Evolutionary conservation across 257 asterid genomes (phyloP).

Genomic region (Hygrophila difformis): DNA sequence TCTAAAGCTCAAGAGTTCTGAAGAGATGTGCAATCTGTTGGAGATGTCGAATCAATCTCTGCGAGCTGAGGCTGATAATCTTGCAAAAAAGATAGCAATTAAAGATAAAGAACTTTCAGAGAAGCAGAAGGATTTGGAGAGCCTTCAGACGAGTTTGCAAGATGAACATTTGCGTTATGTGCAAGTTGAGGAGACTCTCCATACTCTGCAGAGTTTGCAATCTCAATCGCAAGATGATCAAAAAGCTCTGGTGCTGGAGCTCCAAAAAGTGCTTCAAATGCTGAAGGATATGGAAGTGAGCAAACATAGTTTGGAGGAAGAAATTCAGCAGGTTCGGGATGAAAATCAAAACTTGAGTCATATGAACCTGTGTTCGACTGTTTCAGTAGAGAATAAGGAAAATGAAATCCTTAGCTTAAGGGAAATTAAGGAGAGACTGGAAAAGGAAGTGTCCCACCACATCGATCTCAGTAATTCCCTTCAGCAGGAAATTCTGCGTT

Average conservation of each 20-base stretch:
- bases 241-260: slow-evolving; percentile 46
- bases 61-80: slow-evolving; percentile 59
- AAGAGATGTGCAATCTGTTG: slow-evolving; percentile 49
- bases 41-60: slow-evolving; percentile 64
- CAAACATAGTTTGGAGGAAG: slow-evolving; percentile 51
- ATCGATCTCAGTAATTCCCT: slow-evolving; percentile 40
- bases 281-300: slow-evolving; percentile 54
- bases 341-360: slow-evolving; percentile 52
- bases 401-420: slow-evolving; percentile 54
- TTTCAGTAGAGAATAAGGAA: slow-evolving; percentile 44
- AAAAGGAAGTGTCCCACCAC: slow-evolving; percentile 60
- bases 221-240: slow-evolving; percentile 68
- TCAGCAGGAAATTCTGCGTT: slow-evolving; percentile 43
- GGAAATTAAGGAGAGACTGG: slow-evolving; percentile 71
- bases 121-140: slow-evolving; percentile 79
- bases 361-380: slow-evolving; percentile 39
- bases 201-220: slow-evolving; percentile 48
- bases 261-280: slow-evolving; percentile 46
- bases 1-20: slow-evolving; percentile 46
- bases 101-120: slow-evolving; percentile 69
- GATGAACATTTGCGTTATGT: slow-evolving; percentile 44
- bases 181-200: slow-evolving; percentile 62
- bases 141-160: slow-evolving; percentile 42
- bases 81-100: slow-evolving; percentile 48
- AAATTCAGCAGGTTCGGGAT: slow-evolving; percentile 40